Base-by-base conservation (phyloP, 306 rosid species). In the Geum urbanum region DNA sequence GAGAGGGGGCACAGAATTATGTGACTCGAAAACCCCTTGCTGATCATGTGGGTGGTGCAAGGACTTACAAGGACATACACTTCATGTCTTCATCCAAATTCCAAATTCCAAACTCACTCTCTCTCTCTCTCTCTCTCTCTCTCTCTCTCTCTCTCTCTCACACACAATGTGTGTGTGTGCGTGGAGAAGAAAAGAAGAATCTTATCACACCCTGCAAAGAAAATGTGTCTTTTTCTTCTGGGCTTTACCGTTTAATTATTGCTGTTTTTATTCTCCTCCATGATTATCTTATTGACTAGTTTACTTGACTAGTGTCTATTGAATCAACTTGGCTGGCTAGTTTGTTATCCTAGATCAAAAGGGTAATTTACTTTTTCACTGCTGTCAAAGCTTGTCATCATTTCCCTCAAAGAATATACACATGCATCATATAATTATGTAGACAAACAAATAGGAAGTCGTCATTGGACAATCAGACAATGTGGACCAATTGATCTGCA, bases 331-430 rank as follows among this genome's bases (percentile, higher is more conserved):
- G 37, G 37, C 35, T 66, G 48, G 40, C 52, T 20, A 12, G 22
- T 48, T 57, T 55, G 9, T 46, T 56, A 47, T 66, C 67, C 50
- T 32, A 32, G 3, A 45, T 10, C 14, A 10, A 11, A 55, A 32
- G 44, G 44, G 55, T n/a, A 19, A 32, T 8, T n/a, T 32, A 35
- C 67, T 18, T 56, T 24, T 59, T 57, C 22, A 27, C 37, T 45
- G 11, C 57, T 27, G 62, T 59, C 64, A 59, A 59, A 59, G 11
- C 15, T 35, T 59, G 64, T 40, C 54, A 74, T 74, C 72, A 67
- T 74, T 67, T 41, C 62, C 12, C 49, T 35, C 58, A 0, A 44
- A 22, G 15, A 73, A 18, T 47, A 43, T 5, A 11, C 72, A 66
- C 67, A 74, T 74, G 78, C 58, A 57, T 11, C 60, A 13, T 44